Conservation (phyloP, 495 filamentous ascomycete species). For the Trichoderma asperelloides region DNA sequence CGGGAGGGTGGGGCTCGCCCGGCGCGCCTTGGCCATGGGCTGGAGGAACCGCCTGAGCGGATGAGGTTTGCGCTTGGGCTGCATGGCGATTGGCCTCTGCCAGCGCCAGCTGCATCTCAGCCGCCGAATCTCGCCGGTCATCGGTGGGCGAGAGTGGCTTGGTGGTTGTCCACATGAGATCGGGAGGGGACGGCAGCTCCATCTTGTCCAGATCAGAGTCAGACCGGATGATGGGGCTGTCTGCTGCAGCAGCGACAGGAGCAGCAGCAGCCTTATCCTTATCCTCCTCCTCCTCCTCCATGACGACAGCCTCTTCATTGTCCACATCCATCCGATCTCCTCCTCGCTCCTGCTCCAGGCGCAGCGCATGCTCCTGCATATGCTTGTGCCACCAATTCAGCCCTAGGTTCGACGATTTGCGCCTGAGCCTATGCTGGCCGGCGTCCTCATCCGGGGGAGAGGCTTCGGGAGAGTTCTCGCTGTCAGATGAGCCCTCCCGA, state of each 20-base stretch:
- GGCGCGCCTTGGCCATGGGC: background rate
- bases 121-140: constrained; percentile 25
- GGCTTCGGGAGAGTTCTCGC: constrained; percentile 23
- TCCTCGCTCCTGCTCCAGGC: constrained; percentile 16
- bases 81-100: constrained; percentile 3
- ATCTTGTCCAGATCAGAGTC: constrained; percentile 33
- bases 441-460: constrained; percentile 21
- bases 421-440: constrained; percentile 25
- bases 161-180: constrained; percentile 33
- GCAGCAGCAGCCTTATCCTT: background rate
- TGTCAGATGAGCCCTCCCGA: constrained; percentile 38
- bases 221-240: constrained; percentile 14
- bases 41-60: background rate
- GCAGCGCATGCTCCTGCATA: constrained; percentile 39
- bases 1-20: background rate
- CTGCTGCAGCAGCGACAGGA: constrained; percentile 1
- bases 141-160: background rate
- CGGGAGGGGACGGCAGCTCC: constrained; percentile 34
- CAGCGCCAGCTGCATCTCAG: background rate
- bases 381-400: constrained; percentile 42
- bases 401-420: constrained; percentile 37
- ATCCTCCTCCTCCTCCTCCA: background rate
- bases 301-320: background rate
- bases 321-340: constrained; percentile 7
- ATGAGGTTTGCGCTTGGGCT: background rate